Base-by-base conservation (phyloP, 352 stramenopile species). In the Globisporangium heterothallicum region DNA sequence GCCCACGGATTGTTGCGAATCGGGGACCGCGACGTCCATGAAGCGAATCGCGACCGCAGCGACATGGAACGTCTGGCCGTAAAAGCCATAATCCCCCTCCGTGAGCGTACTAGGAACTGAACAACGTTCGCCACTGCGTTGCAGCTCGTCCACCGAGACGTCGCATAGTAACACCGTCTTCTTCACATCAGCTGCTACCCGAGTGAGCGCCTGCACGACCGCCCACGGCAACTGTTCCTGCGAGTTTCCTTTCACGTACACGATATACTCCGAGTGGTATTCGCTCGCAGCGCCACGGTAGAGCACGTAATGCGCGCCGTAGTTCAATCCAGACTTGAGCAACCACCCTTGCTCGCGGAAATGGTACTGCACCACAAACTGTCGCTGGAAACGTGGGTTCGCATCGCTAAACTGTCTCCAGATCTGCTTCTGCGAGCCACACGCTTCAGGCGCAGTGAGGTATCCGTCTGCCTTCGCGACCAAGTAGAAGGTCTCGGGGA, bases 231-330 rank as follows among this genome's bases (percentile, higher is more conserved):
- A 25, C 35, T 44, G 30, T 0, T 36, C 34, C 16, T 19, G 19
- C 9, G 5, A n/a, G 0, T 48, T n/a, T n/a, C n/a, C 24, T 42
- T 72, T 58, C 14, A 88, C 26, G 61, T 88, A 85, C 21, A 86
- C 71, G 29, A 88, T 70, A 52, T 89, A 90, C 44, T 92, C 78
- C 4, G 81, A 89, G 62, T 92, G 81, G 48, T 76, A 83, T 3
- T 59, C 43, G 19, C 64, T 46, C 10, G 72, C 57, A 3, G 79
- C 68, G 10, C 68, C 75, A 42, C 73, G 71, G 59, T 90, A 92
- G 42, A 92, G 56, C 22, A 84, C 74, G 55, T 66, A 86, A 25
- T 72, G 73, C 41, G 73, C 77, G 45, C 82, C 82, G 36, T 92
- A 90, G 56, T 88, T 84, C 9, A 90, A 61, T 30, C 82, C 78